Base-by-base conservation (phyloP, 352 stramenopile species). In the Pythium oligandrum region DNA sequence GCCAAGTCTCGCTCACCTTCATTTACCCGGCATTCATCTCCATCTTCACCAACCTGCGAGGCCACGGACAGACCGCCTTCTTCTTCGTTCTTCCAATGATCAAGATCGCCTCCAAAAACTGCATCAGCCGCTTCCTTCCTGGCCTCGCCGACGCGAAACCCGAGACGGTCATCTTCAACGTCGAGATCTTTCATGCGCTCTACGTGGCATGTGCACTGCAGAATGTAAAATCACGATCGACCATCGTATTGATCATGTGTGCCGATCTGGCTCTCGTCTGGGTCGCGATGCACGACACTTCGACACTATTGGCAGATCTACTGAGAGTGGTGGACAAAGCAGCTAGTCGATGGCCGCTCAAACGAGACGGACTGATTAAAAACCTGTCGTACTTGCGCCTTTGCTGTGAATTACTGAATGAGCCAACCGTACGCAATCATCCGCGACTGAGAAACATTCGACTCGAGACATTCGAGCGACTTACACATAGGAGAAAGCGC, bases 91-190 rank as follows among this genome's bases (percentile, higher is more conserved):
- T 78, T 30, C 66, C 59, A 12, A 45, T 72, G 30, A 52, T 75
- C 17, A 78, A 78, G 48, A 54, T 78, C 26, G 42, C 44, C 1
- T 61, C 60, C 34, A 75, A 78, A 53, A 68, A 73, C 48, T 53
- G 61, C 38, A 65, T 77, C 32, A 65, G 63, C 49, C 31, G 48
- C 35, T 10, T 55, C 51, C 45, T 57, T 12, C 1, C 1, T 4
- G 48, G 40, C 30, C 51, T 32, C 5, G 56, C 66, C 31, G 68
- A 65, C 31, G 44, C 47, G 3, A 78, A 61, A 11, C 58, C 63
- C 17, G 61, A 58, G 17, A 10, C 26, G 2, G 45, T 60, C 0
- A 47, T 60, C 11, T 40, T 53, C 2, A 44, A 33, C 1, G 40
- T 53, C 10, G 45, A 53, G 9, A 7, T 54, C 4, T 55, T 60